Conservation (phyloP, 1,139 yeast genomes). For the Pichia sp. region DNA sequence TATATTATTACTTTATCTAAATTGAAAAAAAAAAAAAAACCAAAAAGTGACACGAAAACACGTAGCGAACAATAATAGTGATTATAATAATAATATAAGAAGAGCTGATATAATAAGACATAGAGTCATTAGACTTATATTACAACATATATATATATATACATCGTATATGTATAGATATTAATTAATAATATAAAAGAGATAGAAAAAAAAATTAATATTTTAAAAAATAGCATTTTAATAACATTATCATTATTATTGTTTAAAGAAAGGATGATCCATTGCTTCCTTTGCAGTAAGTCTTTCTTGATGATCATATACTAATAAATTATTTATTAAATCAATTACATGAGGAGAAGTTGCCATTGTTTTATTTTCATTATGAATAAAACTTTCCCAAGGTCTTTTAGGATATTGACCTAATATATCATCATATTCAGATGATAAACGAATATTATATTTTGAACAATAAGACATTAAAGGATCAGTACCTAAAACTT, state of each 20-base stretch:
- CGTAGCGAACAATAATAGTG: too few relatives aligned
- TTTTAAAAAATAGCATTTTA: too few relatives aligned
- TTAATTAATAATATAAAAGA: too few relatives aligned
- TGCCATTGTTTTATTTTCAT: constrained; percentile 64
- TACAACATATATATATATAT: too few relatives aligned
- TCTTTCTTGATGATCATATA: constrained; percentile 93
- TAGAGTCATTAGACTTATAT: too few relatives aligned
- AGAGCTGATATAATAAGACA: too few relatives aligned
- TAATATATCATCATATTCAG: constrained; percentile 72
- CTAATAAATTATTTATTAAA: constrained; percentile 71
- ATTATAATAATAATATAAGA: too few relatives aligned
- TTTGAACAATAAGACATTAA: constrained; percentile 66
- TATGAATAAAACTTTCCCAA: constrained; percentile 79
- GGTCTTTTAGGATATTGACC: constrained; percentile 63
- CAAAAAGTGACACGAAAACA: too few relatives aligned
- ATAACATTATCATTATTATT: not conserved
- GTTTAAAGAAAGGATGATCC: constrained; percentile 47
- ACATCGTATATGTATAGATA: too few relatives aligned
- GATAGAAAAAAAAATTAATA: too few relatives aligned
- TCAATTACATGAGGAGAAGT: constrained; percentile 66
- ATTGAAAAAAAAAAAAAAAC: too few relatives aligned
- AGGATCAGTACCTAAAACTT: constrained; percentile 87
- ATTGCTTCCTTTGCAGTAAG: constrained; percentile 93
- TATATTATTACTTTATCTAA: too few relatives aligned
- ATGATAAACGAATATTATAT: constrained; percentile 69